Conservation (phyloP, 805 yeast species). For the Grigorovia jiainica region DNA sequence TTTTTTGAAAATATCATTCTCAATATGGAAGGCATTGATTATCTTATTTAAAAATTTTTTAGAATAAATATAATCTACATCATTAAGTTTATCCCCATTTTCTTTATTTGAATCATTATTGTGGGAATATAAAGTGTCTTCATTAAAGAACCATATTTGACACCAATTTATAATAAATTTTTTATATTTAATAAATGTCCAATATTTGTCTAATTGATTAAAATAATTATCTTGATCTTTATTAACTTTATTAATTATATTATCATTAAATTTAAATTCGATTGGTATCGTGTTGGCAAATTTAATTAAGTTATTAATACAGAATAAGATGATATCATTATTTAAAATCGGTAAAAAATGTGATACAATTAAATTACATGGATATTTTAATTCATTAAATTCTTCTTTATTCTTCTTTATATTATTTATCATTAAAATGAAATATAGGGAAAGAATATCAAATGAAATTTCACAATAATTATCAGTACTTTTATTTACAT, state of each 20-base stretch:
- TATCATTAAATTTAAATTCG: neutral
- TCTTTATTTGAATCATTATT: too few species aligned
- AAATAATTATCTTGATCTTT: neutral
- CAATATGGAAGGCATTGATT: neutral
- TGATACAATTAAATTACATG: slow-evolving; percentile 16
- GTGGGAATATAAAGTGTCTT: neutral
- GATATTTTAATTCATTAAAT: slow-evolving; percentile 8
- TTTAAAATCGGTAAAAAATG: slow-evolving; percentile 24
- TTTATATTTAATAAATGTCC: slow-evolving; percentile 18
- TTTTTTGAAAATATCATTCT: neutral
- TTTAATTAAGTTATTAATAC: slow-evolving; percentile 14
- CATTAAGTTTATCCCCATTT: neutral
- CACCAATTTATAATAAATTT: slow-evolving; percentile 20
- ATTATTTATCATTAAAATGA: slow-evolving; percentile 14
- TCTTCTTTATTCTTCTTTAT: neutral
- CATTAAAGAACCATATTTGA: slow-evolving; percentile 10
- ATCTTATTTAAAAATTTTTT: neutral
- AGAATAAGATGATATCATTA: slow-evolving; percentile 16
- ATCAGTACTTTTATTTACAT: neutral
- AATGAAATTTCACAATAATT: slow-evolving; percentile 16
- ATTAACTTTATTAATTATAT: neutral
- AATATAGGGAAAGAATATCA: slow-evolving; percentile 25
- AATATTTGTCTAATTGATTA: slow-evolving; percentile 10
- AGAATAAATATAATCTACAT: too few species aligned
- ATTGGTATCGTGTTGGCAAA: slow-evolving; percentile 10